Conservation (phyloP, 1,284 basidiomycete species). For the Sutorius eximius region DNA sequence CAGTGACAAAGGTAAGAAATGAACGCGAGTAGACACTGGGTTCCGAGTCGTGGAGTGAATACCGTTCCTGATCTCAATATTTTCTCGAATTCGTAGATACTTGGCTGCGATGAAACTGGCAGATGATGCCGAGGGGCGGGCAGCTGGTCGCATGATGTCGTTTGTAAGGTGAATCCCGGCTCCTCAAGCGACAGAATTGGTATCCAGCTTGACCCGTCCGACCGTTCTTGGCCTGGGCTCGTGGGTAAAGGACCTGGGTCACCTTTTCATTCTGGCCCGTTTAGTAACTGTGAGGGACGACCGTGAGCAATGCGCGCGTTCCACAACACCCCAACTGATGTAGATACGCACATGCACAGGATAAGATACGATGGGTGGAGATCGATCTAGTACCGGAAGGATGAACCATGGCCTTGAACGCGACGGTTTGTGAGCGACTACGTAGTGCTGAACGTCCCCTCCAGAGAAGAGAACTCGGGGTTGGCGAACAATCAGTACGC, state of each 20-base stretch:
- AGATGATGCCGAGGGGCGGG: conserved; percentile 7
- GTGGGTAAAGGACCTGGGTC: conserved; percentile 25
- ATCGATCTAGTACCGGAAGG: conserved; percentile 22
- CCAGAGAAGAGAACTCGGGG: background rate
- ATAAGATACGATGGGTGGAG: conserved; percentile 12
- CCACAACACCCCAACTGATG: conserved; percentile 8
- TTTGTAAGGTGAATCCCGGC: conserved; percentile 4
- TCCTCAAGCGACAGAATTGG: background rate
- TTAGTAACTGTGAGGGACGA: conserved; percentile 10
- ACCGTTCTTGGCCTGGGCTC: background rate
- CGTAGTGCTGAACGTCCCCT: background rate
- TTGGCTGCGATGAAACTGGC: background rate
- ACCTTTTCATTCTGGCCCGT: conserved; percentile 20
- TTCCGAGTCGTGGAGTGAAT: background rate
- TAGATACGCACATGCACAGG: conserved; percentile 5
- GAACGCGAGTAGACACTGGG: background rate
- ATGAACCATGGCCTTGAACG: background rate
- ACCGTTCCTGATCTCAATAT: background rate
- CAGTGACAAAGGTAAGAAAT: background rate
- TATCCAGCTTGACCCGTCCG: background rate
- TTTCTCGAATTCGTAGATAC: background rate
- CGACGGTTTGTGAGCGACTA: background rate
- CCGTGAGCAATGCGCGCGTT: conserved; percentile 1
- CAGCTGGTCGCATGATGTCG: conserved; percentile 13
- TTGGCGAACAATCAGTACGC: background rate